Evolutionary conservation across 2,329 filamentous ascomycete genomes (phyloP).

Genomic region (Basipetospora chlamydospora): DNA sequence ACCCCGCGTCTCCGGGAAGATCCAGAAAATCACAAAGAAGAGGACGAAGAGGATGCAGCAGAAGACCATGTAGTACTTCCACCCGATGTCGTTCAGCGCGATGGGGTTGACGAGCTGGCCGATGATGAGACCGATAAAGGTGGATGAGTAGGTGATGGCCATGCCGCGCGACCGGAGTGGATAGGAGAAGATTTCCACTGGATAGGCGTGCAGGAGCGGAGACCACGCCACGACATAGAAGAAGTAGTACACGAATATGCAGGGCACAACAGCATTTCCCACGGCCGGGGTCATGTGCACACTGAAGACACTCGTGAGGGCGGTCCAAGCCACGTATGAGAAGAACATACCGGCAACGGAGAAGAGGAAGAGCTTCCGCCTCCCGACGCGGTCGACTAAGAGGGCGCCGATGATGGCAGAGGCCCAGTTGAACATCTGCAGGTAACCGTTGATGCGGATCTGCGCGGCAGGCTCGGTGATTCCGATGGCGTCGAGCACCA

Average conservation of each 20-base stretch:
- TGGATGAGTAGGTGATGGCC: conserved; percentile 16
- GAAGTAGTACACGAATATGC: conserved; percentile 24
- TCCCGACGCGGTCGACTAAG: conserved; percentile 28
- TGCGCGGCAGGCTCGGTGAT: conserved; percentile 21
- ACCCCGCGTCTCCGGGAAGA: conserved; percentile 20
- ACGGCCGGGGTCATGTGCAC: neutral
- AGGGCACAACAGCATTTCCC: conserved; percentile 14
- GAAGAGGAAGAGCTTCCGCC: conserved; percentile 35
- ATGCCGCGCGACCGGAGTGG: conserved; percentile 36
- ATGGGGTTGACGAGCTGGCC: conserved; percentile 27
- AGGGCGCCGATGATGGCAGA: conserved; percentile 26
- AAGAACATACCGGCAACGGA: conserved; percentile 19
- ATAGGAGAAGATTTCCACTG: conserved; percentile 39
- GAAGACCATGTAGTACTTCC: conserved; percentile 26
- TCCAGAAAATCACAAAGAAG: conserved; percentile 20
- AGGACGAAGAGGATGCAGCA: conserved; percentile 18
- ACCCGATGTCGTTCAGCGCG: conserved; percentile 20
- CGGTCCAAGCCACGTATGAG: conserved; percentile 20
- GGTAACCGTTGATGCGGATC: conserved; percentile 21
- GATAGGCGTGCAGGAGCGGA: conserved; percentile 32
- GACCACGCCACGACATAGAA: conserved; percentile 41
- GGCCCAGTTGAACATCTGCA: conserved; percentile 24
- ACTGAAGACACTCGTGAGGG: conserved; percentile 18
- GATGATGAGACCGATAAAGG: too few relatives aligned
- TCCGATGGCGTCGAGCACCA: conserved; percentile 20